phyloP scores from a whole-genome alignment of 1,284 basidiomycete species.

The Leccinum solheimii region DNA sequence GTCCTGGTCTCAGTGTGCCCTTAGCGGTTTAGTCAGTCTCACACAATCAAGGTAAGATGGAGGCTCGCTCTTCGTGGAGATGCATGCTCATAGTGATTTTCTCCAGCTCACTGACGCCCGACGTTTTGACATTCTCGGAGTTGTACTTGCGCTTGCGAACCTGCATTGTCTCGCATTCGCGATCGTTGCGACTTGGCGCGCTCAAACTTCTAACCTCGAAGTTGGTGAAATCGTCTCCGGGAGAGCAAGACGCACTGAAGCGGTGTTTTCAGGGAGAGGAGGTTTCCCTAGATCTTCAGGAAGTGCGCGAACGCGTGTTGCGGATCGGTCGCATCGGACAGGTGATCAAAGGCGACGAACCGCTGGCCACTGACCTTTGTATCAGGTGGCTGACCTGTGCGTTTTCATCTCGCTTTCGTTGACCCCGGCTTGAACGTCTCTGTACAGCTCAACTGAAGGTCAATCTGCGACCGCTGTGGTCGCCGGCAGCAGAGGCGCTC shows the following conservation, averaged over 20 bases:
- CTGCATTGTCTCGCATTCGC: conserved; percentile 61
- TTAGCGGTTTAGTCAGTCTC: conserved; percentile 55
- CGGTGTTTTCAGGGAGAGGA: conserved; percentile 74
- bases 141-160: conserved; percentile 49
- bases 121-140: conserved; percentile 40
- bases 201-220: conserved; percentile 56
- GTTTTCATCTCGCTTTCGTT: conserved; percentile 19
- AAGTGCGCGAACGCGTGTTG: conserved; percentile 80
- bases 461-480: conserved; percentile 87
- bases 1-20: conserved; percentile 56
- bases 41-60: conserved; percentile 47
- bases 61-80: not conserved
- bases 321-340: conserved; percentile 64
- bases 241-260: conserved; percentile 58
- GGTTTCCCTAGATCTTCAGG: conserved; percentile 71
- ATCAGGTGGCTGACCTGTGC: conserved; percentile 65
- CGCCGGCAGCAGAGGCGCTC: conserved; percentile 74
- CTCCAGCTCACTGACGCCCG: conserved; percentile 20
- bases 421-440: not conserved
- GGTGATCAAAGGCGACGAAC: conserved; percentile 53
- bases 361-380: conserved; percentile 54
- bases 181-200: conserved; percentile 51
- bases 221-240: conserved; percentile 41
- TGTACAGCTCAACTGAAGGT: conserved; percentile 84
- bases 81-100: not conserved